Evolutionary conservation across 202 grass and related monocot species (phyloP), one percentile per base, ranked within the genome.

Genomic region (Panicum virgatum): DNA sequence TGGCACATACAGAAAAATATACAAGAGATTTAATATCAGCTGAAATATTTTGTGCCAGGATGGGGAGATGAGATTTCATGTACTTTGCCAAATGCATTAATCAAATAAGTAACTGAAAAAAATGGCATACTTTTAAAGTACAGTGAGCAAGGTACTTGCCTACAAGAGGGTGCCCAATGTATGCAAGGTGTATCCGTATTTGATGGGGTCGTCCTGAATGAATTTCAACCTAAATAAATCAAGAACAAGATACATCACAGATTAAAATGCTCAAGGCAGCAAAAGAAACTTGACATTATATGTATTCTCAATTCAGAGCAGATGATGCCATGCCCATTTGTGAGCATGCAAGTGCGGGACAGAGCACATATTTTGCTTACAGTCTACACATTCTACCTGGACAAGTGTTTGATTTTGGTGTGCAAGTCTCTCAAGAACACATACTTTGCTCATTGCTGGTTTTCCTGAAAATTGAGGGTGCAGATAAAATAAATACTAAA

Each of bases 201-300:
- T 98, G 92, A 58, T 93, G 92, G 37, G 90, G 92, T 45, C 90
- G 82, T 71, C 96, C 96, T 77, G 92, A 93, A 88, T 93, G 86
- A 43, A 98, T 98, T 65, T 98, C 85, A 27, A 98, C 90, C 96
- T 93, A 73, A 76, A 89, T 75, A 70, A 74, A 78, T 82, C 40
- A 58, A 87, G 26, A 16, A 71, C 46, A 82, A 56, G 9, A 74
- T 66, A 78, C 5, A 66, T 57, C 18, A 60, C 18, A 52, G 23
- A 83, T 44, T 30, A 53, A 75, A 36, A 83, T n/a, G 45, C 18
- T 19, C 29, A 62, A 36, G 34, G 69, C 32, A 60, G 4, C 13
- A 76, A 79, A 82, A 75, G 36, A 80, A 67, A 62, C 26, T 80
- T 80, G 20, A 5, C 12, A 53, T 13, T 32, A n/a, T 39, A 27